A percentile compares a stretch with the other conserved stretches of the same genome.
Evolutionary conservation across 2,329 filamentous ascomycete genomes (phyloP).

Genomic region (Cladophialophora immunda): DNA sequence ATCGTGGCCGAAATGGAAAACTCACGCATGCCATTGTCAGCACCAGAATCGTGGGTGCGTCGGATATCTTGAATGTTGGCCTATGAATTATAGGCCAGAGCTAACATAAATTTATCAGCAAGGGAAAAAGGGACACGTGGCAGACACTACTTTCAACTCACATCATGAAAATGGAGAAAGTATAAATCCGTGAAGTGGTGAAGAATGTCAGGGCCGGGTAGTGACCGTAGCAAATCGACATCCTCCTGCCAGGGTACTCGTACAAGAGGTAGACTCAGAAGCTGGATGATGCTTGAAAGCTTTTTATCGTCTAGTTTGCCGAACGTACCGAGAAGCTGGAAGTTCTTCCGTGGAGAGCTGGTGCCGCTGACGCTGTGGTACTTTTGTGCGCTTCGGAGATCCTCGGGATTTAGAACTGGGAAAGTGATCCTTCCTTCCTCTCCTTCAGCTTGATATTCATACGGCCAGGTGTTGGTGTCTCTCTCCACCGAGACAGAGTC

Average conservation of each 20-base stretch:
- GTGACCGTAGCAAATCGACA: not conserved
- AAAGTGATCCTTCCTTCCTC: slow-evolving; percentile 11
- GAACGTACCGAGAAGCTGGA: slow-evolving; percentile 1
- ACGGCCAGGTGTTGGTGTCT: slow-evolving; percentile 19
- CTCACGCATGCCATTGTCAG: slow-evolving; percentile 14
- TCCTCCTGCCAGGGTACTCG: slow-evolving; percentile 21
- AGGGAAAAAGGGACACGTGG: no score
- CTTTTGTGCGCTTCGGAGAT: not conserved
- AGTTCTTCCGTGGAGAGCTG: slow-evolving; percentile 9
- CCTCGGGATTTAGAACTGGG: slow-evolving; percentile 5
- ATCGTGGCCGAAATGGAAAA: not conserved
- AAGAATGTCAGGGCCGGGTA: slow-evolving; percentile 16
- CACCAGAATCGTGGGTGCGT: slow-evolving; percentile 19
- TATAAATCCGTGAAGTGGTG: slow-evolving; percentile 21
- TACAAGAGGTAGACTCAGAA: slow-evolving; percentile 17
- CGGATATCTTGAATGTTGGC: slow-evolving; percentile 20
- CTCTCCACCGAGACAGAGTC: slow-evolving; percentile 17
- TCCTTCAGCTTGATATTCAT: slow-evolving; percentile 13
- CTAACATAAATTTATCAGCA: not conserved
- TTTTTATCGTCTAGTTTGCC: slow-evolving; percentile 7
- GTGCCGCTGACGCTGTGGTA: slow-evolving; percentile 1
- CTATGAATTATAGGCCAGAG: slow-evolving; percentile 22
- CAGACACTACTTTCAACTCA: not conserved
- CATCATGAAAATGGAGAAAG: slow-evolving; percentile 22
- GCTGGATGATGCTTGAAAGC: slow-evolving; percentile 12